These are phyloP conservation scores for Globisporangium sylvaticum DNA, from an alignment of 352 stramenopile species.

Conservation along the genomic window DNA sequence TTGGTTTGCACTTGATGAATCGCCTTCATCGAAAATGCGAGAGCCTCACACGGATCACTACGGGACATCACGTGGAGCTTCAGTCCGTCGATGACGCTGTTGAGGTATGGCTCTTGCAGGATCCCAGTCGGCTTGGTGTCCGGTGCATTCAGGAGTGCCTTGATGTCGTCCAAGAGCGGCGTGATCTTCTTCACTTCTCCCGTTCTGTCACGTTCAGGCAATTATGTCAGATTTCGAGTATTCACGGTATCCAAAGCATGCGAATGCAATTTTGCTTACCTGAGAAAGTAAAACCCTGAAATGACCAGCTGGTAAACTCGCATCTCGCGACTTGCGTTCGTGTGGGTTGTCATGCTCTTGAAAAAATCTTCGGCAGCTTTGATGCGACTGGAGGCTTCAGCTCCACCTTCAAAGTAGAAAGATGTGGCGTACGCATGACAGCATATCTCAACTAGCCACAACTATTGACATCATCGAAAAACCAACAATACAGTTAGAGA, in stretches of 20 bases:
- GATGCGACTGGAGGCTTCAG: slow-evolving; percentile 34
- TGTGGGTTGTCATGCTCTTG: slow-evolving; percentile 20
- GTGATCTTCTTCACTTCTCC: slow-evolving; percentile 42
- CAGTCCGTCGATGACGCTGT: slow-evolving; percentile 54
- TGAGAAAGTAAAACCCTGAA: slow-evolving; percentile 45
- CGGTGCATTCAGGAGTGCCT: slow-evolving; percentile 15
- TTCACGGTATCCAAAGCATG: not conserved
- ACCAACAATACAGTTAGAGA: not conserved
- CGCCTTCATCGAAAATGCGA: slow-evolving; percentile 41
- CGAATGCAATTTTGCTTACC: slow-evolving; percentile 23
- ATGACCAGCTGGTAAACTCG: slow-evolving; percentile 59
- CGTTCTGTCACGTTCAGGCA: slow-evolving; percentile 18
- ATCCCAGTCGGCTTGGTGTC: slow-evolving; percentile 4
- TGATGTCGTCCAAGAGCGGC: slow-evolving; percentile 39
- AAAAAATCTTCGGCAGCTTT: slow-evolving; percentile 47
- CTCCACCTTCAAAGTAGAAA: slow-evolving; percentile 20
- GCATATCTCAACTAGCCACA: slow-evolving; percentile 64
- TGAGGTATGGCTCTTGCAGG: slow-evolving; percentile 40
- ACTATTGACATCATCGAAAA: slow-evolving; percentile 18
- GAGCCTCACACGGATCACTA: slow-evolving; percentile 41
- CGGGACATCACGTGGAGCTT: slow-evolving; percentile 31
- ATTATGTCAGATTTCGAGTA: not conserved
- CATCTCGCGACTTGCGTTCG: slow-evolving; percentile 29
- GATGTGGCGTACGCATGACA: slow-evolving; percentile 54
- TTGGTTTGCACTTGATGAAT: slow-evolving; percentile 54